Evolutionary conservation across 345 rosid species (phyloP).

Genomic region (Gossypium rotundifolium): DNA sequence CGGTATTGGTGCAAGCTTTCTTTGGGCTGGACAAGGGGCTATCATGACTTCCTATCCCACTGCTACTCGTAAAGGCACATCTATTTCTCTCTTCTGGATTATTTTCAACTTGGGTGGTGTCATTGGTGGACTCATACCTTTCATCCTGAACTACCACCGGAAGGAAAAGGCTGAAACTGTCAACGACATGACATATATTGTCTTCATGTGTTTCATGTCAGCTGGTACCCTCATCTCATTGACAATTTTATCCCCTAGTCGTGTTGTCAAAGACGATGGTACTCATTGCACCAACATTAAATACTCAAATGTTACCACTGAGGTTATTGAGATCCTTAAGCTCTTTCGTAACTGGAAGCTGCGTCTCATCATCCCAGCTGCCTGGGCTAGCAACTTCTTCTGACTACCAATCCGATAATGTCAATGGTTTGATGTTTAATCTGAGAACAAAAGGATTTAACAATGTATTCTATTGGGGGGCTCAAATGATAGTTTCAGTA

Average conservation of each 20-base stretch:
- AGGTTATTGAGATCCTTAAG: conserved; percentile 39
- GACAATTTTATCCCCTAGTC: conserved; percentile 39
- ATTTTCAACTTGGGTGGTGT: conserved; percentile 71
- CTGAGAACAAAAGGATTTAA: conserved; percentile 61
- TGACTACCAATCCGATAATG: conserved; percentile 60
- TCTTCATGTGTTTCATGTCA: conserved; percentile 58
- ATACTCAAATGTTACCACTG: conserved; percentile 38
- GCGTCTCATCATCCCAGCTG: conserved; percentile 46
- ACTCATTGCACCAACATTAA: conserved; percentile 35
- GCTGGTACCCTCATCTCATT: conserved; percentile 41
- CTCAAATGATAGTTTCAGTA: conserved; percentile 59
- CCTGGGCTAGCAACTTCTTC: conserved; percentile 71
- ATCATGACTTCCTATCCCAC: conserved; percentile 72
- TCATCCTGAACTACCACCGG: conserved; percentile 39
- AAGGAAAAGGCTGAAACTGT: conserved; percentile 29
- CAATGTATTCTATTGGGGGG: conserved; percentile 67
- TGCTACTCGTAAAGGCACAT: conserved; percentile 42
- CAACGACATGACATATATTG: conserved; percentile 49
- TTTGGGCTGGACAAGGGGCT: conserved; percentile 68
- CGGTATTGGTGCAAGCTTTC: conserved; percentile 60
- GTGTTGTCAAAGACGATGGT: conserved; percentile 48
- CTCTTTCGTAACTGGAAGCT: conserved; percentile 53
- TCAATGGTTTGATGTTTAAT: conserved; percentile 40
- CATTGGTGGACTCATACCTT: conserved; percentile 62
- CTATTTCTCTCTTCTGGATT: conserved; percentile 55